Conservation (phyloP, 148 eudicot genomes). For the Silene conica region DNA sequence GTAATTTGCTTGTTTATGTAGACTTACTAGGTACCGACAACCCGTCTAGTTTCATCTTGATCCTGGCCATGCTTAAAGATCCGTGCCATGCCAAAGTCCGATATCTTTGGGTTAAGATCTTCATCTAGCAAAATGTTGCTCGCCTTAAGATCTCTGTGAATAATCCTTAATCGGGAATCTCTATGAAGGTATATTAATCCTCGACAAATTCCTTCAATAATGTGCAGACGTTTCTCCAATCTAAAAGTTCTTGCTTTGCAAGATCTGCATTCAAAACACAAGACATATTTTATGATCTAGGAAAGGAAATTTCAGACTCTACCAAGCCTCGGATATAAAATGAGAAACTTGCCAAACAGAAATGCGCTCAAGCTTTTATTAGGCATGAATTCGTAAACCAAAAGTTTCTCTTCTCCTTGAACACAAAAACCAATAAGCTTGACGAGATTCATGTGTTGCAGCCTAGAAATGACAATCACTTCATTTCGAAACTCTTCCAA, state of each 20-base stretch:
- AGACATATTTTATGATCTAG: neutral
- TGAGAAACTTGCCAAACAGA: too few relatives aligned
- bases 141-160: conserved; percentile 45
- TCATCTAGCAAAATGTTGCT: conserved; percentile 39
- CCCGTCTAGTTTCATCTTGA: conserved; percentile 33
- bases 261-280: conserved; percentile 17
- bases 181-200: conserved; percentile 46
- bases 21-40: conserved; percentile 48
- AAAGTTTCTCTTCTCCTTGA: neutral
- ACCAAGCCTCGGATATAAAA: too few relatives aligned
- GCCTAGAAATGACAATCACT: too few relatives aligned
- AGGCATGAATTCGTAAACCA: neutral
- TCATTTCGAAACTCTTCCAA: neutral
- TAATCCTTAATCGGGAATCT: conserved; percentile 40
- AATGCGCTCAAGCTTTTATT: too few relatives aligned
- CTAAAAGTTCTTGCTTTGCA: conserved; percentile 9
- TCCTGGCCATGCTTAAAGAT: conserved; percentile 29
- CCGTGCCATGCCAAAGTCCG: conserved; percentile 43
- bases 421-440: neutral
- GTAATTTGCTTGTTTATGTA: too few relatives aligned
- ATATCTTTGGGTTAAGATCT: conserved; percentile 38
- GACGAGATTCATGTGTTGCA: too few relatives aligned
- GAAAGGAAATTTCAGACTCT: neutral
- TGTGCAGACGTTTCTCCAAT: conserved; percentile 34
- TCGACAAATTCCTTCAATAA: conserved; percentile 33